phyloP scores from a whole-genome alignment of 106 monocot species.

The Platanthera zijinensis region DNA sequence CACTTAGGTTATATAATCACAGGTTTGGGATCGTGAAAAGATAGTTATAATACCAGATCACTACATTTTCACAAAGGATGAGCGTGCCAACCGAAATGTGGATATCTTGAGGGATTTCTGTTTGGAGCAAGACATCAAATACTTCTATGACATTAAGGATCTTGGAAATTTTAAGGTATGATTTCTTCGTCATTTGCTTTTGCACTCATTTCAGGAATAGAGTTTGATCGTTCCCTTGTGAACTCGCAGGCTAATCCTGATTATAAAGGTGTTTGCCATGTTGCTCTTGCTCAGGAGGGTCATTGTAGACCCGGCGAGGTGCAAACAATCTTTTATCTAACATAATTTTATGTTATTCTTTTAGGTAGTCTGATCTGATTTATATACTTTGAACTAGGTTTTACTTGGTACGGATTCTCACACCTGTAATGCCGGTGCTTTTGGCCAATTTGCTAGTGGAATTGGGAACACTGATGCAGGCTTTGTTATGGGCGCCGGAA shows the following conservation, averaged over 20 bases:
- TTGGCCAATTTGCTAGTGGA: conserved; percentile 97
- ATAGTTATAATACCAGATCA: conserved; percentile 96
- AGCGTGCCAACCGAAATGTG: conserved; percentile 94
- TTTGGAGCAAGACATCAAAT: conserved; percentile 84
- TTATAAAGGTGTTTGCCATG: conserved; percentile 92
- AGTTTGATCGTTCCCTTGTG: neutral
- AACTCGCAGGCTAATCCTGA: conserved; percentile 81
- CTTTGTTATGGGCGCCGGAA: conserved; percentile 93
- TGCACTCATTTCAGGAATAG: neutral
- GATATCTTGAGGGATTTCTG: conserved; percentile 92
- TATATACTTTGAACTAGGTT: conserved; percentile 39
- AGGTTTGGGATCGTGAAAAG: conserved; percentile 98
- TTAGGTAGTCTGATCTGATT: conserved; percentile 1
- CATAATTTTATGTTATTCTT: neutral
- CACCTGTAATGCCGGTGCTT: conserved; percentile 96
- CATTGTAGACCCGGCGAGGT: conserved; percentile 99
- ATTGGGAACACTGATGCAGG: conserved; percentile 99
- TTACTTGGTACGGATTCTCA: conserved; percentile 96
- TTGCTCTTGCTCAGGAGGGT: conserved; percentile 97
- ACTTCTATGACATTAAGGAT: conserved; percentile 95
- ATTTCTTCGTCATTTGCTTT: neutral
- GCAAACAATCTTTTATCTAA: neutral
- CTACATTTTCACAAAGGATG: conserved; percentile 94
- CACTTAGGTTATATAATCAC: neutral
- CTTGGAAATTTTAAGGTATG: conserved; percentile 86